These are phyloP conservation scores for Simmondsia chinensis DNA, from an alignment of 148 eudicot genomes.

Conservation along the genomic window DNA sequence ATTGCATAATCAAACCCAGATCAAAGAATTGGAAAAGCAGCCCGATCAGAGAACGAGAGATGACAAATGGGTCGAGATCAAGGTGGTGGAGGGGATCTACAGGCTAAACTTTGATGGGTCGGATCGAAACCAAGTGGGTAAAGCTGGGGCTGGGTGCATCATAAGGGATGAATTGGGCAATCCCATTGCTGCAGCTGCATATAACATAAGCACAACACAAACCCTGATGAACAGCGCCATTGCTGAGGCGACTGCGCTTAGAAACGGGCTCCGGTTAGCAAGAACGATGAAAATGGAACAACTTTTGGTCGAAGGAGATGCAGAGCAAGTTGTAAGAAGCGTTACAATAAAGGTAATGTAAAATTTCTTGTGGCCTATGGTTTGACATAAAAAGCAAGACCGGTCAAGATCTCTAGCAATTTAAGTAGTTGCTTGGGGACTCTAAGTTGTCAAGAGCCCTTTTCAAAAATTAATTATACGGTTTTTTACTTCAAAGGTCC, in stretches of 20 bases:
- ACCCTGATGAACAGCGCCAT: not conserved
- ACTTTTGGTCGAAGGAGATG: not conserved
- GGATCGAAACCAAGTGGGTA: not conserved
- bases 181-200: slow-evolving; percentile 5
- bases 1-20: no score
- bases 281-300: not conserved
- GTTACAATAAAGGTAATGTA: no score
- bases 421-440: no score
- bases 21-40: no score
- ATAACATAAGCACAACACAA: not conserved
- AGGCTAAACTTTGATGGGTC: slow-evolving; percentile 10
- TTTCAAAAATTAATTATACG: no score
- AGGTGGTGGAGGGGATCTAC: not conserved
- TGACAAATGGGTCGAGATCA: no score
- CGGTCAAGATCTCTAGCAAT: no score
- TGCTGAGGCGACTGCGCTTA: slow-evolving; percentile 6
- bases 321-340: not conserved
- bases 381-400: no score
- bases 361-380: no score
- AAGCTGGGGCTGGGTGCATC: slow-evolving; percentile 8
- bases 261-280: slow-evolving; percentile 1
- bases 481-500: no score
- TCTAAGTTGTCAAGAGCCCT: no score
- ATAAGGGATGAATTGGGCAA: slow-evolving; percentile 7
- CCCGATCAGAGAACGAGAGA: no score